Percentiles rank a stretch among this genome's conserved stretches.
Conservation (phyloP, 148 eudicot species). For the Pharnaceum exiguum region DNA sequence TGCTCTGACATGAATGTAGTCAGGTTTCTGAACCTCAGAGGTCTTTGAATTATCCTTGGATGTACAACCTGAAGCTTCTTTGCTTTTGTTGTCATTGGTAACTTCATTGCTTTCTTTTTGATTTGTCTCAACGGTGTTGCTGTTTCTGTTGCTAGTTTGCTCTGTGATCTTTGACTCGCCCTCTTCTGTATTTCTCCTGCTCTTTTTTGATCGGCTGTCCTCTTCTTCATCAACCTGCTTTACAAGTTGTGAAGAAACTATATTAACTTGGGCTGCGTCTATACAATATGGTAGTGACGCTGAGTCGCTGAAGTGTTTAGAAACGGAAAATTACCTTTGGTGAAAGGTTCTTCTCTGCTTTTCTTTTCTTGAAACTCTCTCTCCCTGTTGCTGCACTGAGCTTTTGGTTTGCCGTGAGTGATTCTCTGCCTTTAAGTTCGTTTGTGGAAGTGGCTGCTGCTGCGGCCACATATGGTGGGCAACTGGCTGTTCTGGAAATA, state of each 20-base stretch:
- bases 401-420: conserved; percentile 23
- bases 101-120: conserved; percentile 22
- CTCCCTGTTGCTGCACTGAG: conserved; percentile 31
- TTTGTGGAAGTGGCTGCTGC: conserved; percentile 22
- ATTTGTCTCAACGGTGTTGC: conserved; percentile 27
- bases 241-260: not conserved
- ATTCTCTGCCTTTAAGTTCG: conserved; percentile 21
- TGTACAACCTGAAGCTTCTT: conserved; percentile 43
- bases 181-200: conserved; percentile 48
- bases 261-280: too few species aligned
- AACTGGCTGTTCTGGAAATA: conserved; percentile 44
- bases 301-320: too few species aligned
- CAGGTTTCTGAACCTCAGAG: conserved; percentile 55
- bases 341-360: conserved; percentile 42
- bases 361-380: conserved; percentile 75
- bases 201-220: conserved; percentile 37
- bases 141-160: conserved; percentile 38
- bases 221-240: conserved; percentile 47
- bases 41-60: conserved; percentile 60
- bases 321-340: conserved; percentile 43
- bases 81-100: conserved; percentile 29
- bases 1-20: conserved; percentile 94
- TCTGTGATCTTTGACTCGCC: conserved; percentile 62
- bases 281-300: too few species aligned
- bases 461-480: conserved; percentile 39